Evolutionary conservation across 2,329 filamentous ascomycete species (phyloP).

Genomic region (Ceratocystis cubensis): DNA sequence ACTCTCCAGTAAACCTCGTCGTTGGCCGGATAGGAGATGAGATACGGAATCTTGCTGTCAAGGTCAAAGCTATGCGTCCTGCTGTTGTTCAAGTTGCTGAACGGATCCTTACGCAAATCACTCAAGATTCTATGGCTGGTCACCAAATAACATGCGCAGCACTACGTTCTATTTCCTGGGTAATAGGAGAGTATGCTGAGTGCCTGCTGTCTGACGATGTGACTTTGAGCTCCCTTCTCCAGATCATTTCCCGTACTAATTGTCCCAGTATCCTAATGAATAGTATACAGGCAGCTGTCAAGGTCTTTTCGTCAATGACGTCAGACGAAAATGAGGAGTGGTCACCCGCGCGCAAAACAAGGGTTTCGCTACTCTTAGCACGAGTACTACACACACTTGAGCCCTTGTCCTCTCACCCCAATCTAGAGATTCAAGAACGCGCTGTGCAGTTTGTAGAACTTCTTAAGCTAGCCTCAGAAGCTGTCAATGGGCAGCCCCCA

Average conservation of each 20-base stretch:
- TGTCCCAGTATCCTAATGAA: conserved; percentile 58
- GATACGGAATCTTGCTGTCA: conserved; percentile 78
- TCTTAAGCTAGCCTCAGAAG: conserved; percentile 75
- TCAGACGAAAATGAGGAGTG: conserved; percentile 53
- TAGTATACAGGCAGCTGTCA: conserved; percentile 72
- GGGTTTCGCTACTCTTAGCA: conserved; percentile 63
- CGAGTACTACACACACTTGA: conserved; percentile 74
- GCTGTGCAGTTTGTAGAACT: conserved; percentile 87
- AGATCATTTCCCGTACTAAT: conserved; percentile 46
- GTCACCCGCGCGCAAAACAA: conserved; percentile 61
- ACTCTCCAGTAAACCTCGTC: conserved; percentile 17
- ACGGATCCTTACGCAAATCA: conserved; percentile 51
- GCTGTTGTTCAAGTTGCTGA: conserved; percentile 78
- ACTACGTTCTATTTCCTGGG: conserved; percentile 66
- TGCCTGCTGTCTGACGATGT: conserved; percentile 58
- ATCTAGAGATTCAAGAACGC: conserved; percentile 86
- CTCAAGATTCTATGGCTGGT: conserved; percentile 39
- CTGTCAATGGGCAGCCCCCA: conserved; percentile 53
- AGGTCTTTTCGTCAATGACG: conserved; percentile 65
- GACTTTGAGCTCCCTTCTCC: conserved; percentile 60
- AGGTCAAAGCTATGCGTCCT: conserved; percentile 69
- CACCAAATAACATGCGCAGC: conserved; percentile 51
- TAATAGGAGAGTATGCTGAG: conserved; percentile 77
- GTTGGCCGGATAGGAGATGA: conserved; percentile 59
- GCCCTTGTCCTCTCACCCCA: conserved; percentile 65